phyloP scores from a whole-genome alignment of 345 rosid species.

The Combretum micranthum region DNA sequence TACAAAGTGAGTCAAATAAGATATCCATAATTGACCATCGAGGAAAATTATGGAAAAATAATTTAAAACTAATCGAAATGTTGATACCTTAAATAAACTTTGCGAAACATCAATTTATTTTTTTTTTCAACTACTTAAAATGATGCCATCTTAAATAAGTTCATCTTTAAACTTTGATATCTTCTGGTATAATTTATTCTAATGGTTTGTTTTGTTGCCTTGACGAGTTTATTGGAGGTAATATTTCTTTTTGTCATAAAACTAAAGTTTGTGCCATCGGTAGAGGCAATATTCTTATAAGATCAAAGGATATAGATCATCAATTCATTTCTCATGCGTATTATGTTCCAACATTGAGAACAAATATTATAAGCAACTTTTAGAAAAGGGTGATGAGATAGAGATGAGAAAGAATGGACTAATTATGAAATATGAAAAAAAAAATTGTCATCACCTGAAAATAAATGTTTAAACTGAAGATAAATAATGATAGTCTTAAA shows the following conservation, averaged over 20 bases:
- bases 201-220: no score
- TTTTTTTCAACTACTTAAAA: no score
- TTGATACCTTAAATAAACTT: no score
- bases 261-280: conserved; percentile 2
- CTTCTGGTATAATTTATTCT: no score
- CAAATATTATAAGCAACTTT: neutral
- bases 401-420: neutral
- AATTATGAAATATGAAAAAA: neutral
- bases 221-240: neutral
- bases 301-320: neutral
- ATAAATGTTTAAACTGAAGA: neutral
- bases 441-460: no score
- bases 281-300: neutral
- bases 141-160: no score
- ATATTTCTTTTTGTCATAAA: neutral
- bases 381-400: neutral
- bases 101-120: no score
- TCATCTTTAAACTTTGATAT: no score
- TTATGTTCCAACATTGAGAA: neutral
- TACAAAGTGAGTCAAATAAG: no score
- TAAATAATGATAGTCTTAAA: neutral
- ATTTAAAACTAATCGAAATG: no score
- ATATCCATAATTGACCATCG: no score
- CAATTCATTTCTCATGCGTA: conserved; percentile 4
- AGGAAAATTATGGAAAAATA: no score